Base-by-base conservation (phyloP, 495 filamentous ascomycete species). In the Physcia stellaris region DNA sequence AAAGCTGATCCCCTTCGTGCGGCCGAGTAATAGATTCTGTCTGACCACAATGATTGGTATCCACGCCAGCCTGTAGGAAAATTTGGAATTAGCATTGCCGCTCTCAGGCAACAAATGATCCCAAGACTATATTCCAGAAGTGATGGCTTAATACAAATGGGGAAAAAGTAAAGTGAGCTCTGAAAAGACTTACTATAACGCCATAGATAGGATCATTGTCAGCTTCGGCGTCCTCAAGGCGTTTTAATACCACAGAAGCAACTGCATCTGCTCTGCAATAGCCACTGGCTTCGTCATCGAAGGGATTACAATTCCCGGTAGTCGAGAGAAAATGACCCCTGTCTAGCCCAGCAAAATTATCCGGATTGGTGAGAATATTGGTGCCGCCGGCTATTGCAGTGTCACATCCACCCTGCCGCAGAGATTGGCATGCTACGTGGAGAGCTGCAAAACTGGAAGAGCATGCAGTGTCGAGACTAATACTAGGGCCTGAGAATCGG, bases 21-120 rank as follows among this genome's bases (percentile, higher is more conserved):
- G 83, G 82, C 9, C 76, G 73, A 0, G 83, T 88, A 43, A 88
- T 88, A 0, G 59, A 64, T 0, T 48, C 23, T 0, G 73, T 71
- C 30, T 63, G 50, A 0, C 57, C 60, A 0, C 57, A 63, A 34
- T 71, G 64, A 32, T 68, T 71, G 0, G 59, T 69, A 1, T 21
- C 53, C 0, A 55, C 51, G 1, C 35, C 49, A n/a, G n/a, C n/a
- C n/a, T n/a, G n/a, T n/a, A n/a, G n/a, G n/a, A n/a, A n/a, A n/a
- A n/a, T n/a, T n/a, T n/a, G n/a, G n/a, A n/a, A n/a, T n/a, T n/a
- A n/a, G n/a, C n/a, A n/a, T n/a, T n/a, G n/a, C n/a, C n/a, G 9
- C 58, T 62, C 2, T 42, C 49, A n/a, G n/a, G n/a, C n/a, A n/a
- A n/a, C n/a, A n/a, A n/a, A n/a, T n/a, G n/a, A n/a, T n/a, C n/a